Conservation (phyloP, 805 yeast genomes). For the Debaryomyces maramus region DNA sequence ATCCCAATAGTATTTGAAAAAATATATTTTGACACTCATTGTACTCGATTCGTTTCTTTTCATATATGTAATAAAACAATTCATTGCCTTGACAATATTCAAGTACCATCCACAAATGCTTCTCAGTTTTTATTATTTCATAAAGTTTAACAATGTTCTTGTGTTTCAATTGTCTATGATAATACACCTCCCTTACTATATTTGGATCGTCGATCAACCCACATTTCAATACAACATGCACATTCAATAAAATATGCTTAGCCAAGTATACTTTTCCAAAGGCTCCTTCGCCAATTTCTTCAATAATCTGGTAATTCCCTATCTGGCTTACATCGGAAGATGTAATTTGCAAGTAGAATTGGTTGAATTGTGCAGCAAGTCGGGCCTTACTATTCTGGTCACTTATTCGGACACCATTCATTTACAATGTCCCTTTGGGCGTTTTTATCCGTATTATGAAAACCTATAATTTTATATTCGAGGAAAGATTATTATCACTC, state of each 20-base stretch:
- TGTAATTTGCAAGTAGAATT: slow-evolving; percentile 47
- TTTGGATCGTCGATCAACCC: slow-evolving; percentile 79
- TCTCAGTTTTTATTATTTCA: slow-evolving; percentile 82
- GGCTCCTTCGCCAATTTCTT: slow-evolving; percentile 86
- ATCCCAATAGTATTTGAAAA: slow-evolving; percentile 64
- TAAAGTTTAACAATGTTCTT: slow-evolving; percentile 81
- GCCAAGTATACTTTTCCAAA: slow-evolving; percentile 93
- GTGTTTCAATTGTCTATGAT: slow-evolving; percentile 80
- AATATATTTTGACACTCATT: slow-evolving; percentile 55
- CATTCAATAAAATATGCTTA: slow-evolving; percentile 66
- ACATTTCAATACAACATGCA: slow-evolving; percentile 79
- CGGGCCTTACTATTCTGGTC: slow-evolving; percentile 47
- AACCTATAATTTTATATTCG: too few species aligned
- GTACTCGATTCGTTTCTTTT: slow-evolving; percentile 48
- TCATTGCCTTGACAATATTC: slow-evolving; percentile 89
- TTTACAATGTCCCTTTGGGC: too few species aligned
- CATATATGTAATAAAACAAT: slow-evolving; percentile 64
- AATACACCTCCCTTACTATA: slow-evolving; percentile 85
- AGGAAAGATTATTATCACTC: too few species aligned
- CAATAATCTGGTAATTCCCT: slow-evolving; percentile 74
- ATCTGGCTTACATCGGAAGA: slow-evolving; percentile 58
- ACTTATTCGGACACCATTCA: slow-evolving; percentile 19
- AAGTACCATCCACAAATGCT: slow-evolving; percentile 78
- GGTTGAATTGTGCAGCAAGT: slow-evolving; percentile 65
- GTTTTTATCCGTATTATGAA: too few species aligned